Conservation (phyloP, 768 basidiomycete genomes). For the Serendipita vermifera region DNA sequence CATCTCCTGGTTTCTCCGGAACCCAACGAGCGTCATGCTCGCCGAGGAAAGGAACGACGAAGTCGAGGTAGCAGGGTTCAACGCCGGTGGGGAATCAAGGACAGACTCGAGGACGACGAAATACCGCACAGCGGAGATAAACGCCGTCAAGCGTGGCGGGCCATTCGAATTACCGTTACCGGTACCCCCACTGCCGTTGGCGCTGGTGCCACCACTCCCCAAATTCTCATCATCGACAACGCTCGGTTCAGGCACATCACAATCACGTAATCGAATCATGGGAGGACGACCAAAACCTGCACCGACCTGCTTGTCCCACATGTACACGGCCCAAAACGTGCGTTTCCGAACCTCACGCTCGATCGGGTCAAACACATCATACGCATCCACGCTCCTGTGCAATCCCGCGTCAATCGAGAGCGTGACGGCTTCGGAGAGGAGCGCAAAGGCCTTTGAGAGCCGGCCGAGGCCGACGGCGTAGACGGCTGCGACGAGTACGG, state of each 20-base stretch:
- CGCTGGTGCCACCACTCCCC: slow-evolving; percentile 58
- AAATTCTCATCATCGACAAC: slow-evolving; percentile 85
- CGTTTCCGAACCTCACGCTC: slow-evolving; percentile 87
- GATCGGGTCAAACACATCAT: slow-evolving; percentile 64
- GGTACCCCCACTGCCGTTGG: slow-evolving; percentile 83
- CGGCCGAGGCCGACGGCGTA: slow-evolving; percentile 86
- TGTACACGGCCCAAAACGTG: slow-evolving; percentile 93
- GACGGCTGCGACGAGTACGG: slow-evolving; percentile 80
- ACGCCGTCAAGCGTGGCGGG: slow-evolving; percentile 35
- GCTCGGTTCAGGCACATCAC: slow-evolving; percentile 79
- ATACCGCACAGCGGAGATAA: slow-evolving; percentile 60
- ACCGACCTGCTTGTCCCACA: slow-evolving; percentile 89
- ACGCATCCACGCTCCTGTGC: slow-evolving; percentile 71
- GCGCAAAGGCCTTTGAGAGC: slow-evolving; percentile 71
- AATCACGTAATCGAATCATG: slow-evolving; percentile 74
- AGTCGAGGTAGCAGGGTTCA: slow-evolving; percentile 44
- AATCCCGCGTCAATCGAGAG: slow-evolving; percentile 81
- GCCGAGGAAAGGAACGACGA: slow-evolving; percentile 72
- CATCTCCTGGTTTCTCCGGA: slow-evolving; percentile 47
- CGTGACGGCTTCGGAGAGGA: slow-evolving; percentile 77
- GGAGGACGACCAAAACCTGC: slow-evolving; percentile 85
- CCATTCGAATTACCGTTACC: slow-evolving; percentile 65
- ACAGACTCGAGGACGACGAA: slow-evolving; percentile 84
- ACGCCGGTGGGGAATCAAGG: slow-evolving; percentile 61
- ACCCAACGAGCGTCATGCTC: slow-evolving; percentile 50